phyloP scores from a whole-genome alignment of 164 flowering plant genomes.

The Aristolochia californica region DNA sequence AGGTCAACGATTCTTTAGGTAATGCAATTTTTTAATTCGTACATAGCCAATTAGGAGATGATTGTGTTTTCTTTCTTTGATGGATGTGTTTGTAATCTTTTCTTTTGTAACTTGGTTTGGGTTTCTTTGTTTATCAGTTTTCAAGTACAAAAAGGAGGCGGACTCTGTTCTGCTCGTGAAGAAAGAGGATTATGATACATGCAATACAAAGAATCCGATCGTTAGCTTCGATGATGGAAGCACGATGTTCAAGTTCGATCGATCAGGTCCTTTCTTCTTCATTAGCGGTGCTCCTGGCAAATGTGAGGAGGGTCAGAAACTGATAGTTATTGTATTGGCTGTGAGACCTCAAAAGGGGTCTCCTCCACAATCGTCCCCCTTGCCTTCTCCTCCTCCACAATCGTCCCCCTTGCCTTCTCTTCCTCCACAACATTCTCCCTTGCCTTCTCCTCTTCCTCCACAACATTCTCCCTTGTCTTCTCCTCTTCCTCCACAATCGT shows the following conservation, averaged over 20 bases:
- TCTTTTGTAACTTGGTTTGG: no score
- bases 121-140: constrained; percentile 27
- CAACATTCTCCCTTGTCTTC: no score
- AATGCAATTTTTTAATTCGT: constrained; percentile 7
- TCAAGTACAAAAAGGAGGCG: constrained; percentile 40
- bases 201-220: constrained; percentile 43
- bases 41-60: background rate
- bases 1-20: constrained; percentile 55
- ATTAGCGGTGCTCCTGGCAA: constrained; percentile 35
- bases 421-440: no score
- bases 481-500: no score
- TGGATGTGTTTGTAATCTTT: no score
- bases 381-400: background rate
- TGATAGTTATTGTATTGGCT: constrained; percentile 41
- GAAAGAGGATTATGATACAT: constrained; percentile 42
- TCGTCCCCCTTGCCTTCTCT: background rate
- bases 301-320: constrained; percentile 45
- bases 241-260: constrained; percentile 27
- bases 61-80: background rate
- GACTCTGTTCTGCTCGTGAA: constrained; percentile 62
- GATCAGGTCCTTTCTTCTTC: constrained; percentile 54
- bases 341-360: constrained; percentile 9
- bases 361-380: no score
- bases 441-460: no score
- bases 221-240: constrained; percentile 25